phyloP scores from a whole-genome alignment of 2,329 filamentous ascomycete species.

The Cladorrhinum sp. region DNA sequence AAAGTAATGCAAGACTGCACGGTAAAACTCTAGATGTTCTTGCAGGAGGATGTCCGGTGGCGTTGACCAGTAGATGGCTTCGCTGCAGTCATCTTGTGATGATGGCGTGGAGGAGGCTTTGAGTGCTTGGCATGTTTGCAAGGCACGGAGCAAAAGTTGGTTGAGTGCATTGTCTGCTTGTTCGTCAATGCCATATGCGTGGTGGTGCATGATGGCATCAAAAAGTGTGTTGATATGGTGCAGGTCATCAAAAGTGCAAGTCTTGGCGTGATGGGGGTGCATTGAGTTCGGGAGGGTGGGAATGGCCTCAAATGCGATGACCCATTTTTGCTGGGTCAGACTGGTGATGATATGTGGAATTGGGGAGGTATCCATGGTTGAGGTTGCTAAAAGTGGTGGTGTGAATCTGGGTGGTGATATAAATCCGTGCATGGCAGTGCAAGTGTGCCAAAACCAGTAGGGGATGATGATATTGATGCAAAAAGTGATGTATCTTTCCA shows the following conservation, averaged over 20 bases:
- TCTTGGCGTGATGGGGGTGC: neutral
- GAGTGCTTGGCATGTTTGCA: neutral
- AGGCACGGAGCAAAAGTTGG: neutral
- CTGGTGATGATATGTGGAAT: neutral
- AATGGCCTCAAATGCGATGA: neutral
- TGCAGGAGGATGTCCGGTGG: neutral
- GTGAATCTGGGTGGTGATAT: neutral
- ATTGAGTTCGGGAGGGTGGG: neutral
- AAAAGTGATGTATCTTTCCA: neutral
- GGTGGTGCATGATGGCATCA: slow-evolving; percentile 5
- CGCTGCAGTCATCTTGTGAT: neutral
- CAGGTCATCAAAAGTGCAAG: neutral
- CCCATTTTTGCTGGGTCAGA: neutral
- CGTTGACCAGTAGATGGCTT: neutral
- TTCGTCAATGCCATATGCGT: slow-evolving; percentile 1
- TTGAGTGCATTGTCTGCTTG: neutral
- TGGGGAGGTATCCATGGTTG: neutral
- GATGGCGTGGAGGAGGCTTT: neutral
- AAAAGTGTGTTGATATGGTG: slow-evolving; percentile 4
- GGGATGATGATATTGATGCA: slow-evolving; percentile 5
- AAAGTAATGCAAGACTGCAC: neutral
- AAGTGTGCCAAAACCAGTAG: neutral
- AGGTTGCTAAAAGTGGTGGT: neutral
- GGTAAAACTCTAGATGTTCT: slow-evolving; percentile 1
- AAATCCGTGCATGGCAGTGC: neutral